phyloP scores from a whole-genome alignment of 345 rosid genomes.

The Eucalyptus pumila region DNA sequence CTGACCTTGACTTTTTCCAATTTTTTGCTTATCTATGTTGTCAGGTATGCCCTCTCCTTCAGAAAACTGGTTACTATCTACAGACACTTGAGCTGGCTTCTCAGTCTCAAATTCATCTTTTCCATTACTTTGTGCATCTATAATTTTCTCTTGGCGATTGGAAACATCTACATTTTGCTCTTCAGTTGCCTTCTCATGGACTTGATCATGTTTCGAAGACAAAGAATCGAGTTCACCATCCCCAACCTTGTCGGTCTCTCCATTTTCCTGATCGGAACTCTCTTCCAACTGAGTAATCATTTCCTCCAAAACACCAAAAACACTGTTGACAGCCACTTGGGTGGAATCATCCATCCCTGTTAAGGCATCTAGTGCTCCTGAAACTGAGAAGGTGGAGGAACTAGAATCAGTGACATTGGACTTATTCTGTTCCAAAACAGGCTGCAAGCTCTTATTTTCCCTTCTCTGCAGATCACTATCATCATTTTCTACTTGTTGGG shows the following conservation, averaged over 20 bases:
- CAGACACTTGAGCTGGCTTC: slow-evolving; percentile 1
- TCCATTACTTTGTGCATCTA: slow-evolving; percentile 3
- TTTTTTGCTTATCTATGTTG: neutral
- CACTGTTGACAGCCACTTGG: slow-evolving; percentile 92
- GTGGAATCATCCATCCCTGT: slow-evolving; percentile 94
- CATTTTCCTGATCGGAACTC: slow-evolving; percentile 30
- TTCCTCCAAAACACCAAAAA: slow-evolving; percentile 84
- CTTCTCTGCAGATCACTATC: slow-evolving; percentile 34
- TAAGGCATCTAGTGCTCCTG: slow-evolving; percentile 77
- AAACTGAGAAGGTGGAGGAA: slow-evolving; percentile 37
- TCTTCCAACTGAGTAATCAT: slow-evolving; percentile 73
- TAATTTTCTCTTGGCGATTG: slow-evolving; percentile 2
- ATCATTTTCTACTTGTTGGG: slow-evolving; percentile 37
- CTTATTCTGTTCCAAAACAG: slow-evolving; percentile 28
- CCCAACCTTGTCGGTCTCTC: slow-evolving; percentile 11
- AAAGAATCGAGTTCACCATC: slow-evolving; percentile 11
- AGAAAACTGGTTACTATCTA: neutral
- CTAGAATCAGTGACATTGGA: slow-evolving; percentile 18
- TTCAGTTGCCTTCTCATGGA: slow-evolving; percentile 3
- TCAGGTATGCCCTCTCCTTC: neutral
- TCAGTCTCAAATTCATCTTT: slow-evolving; percentile 10
- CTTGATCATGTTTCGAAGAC: slow-evolving; percentile 8
- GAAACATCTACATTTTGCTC: neutral
- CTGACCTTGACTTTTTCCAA: slow-evolving; percentile 3
- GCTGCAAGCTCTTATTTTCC: slow-evolving; percentile 33